A percentile compares a stretch with the other conserved stretches of the same genome.
These are phyloP conservation scores for Gossypium mustelinum DNA, from an alignment of 345 rosid species.

Conservation along the genomic window DNA sequence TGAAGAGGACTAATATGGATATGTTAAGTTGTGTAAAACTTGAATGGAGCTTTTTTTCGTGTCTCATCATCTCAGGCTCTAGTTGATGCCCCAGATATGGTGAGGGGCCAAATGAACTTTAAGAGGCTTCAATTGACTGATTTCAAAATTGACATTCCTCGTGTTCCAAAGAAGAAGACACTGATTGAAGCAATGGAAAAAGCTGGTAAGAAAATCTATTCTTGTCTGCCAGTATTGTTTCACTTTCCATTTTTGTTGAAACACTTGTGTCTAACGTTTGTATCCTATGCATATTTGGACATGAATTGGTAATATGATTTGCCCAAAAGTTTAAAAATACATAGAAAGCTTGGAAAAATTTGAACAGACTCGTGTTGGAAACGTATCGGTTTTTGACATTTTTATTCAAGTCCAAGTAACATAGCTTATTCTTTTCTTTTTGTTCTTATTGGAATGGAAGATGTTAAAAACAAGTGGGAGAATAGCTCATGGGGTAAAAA, in stretches of 20 bases:
- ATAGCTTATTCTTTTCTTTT: not conserved
- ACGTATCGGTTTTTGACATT: too few relatives aligned
- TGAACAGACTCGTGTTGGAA: too few relatives aligned
- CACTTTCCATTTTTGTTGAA: too few relatives aligned
- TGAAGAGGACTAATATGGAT: not conserved
- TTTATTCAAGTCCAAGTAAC: not conserved
- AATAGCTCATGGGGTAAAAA: conserved; percentile 87
- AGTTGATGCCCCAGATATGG: conserved; percentile 84
- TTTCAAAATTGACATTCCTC: conserved; percentile 63
- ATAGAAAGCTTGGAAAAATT: too few relatives aligned
- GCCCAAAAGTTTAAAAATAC: too few relatives aligned
- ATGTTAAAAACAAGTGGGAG: conserved; percentile 85
- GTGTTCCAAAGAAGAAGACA: conserved; percentile 75
- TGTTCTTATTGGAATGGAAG: conserved; percentile 27
- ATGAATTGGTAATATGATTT: too few relatives aligned
- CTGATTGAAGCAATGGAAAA: conserved; percentile 76
- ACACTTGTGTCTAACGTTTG: too few relatives aligned
- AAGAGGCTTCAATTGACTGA: conserved; percentile 77
- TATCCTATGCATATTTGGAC: too few relatives aligned
- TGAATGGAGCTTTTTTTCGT: not conserved
- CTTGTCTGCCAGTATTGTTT: not conserved
- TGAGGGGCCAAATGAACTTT: conserved; percentile 73
- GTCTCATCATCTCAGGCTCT: conserved; percentile 44
- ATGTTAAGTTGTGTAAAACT: not conserved
- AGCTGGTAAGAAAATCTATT: conserved; percentile 44